Base-by-base conservation (phyloP, 2,329 filamentous ascomycete genomes). In the Waltergamsia citrina region DNA sequence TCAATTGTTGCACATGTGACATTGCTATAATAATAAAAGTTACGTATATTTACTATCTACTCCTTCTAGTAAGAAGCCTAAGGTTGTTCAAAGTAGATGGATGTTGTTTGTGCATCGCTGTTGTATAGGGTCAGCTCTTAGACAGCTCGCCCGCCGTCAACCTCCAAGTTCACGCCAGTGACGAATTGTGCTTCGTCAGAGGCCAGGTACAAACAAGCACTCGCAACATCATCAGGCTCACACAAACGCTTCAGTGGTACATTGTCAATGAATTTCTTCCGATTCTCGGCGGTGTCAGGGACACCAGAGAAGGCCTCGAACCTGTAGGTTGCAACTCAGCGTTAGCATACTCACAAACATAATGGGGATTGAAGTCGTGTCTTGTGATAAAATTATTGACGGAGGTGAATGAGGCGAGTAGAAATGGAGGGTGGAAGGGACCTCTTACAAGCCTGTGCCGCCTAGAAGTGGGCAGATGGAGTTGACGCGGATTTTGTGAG, bases 401-500 rank as follows among this genome's bases (percentile, higher is more conserved):
- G n/a, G n/a, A n/a, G n/a, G n/a, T n/a, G n/a, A n/a, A n/a, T n/a
- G n/a, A n/a, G n/a, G n/a, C n/a, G n/a, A n/a, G n/a, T n/a, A n/a
- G n/a, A n/a, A n/a, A n/a, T n/a, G n/a, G n/a, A n/a, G n/a, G n/a
- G n/a, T n/a, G n/a, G n/a, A n/a, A n/a, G n/a, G n/a, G n/a, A n/a
- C n/a, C n/a, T n/a, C n/a, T n/a, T n/a, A n/a, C 26, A 40, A 35
- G 8, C 37, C 37, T 4, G 40, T 41, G 16, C 17, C 32, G 8
- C 19, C 22, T 8, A 36, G 28, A 3, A 41, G 32, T 3, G 84
- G 84, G 57, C 84, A 90, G 32, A 90, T 65, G 15, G 77, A 70
- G 57, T 90, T 90, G 66, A 90, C 88, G 34, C 84, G 69, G 61
- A 75, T 86, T 27, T 84, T 29, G 83, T 81, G 42, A 87, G 59